Percentiles rank a stretch among this genome's conserved stretches.
phyloP scores from a whole-genome alignment of 176 grass and related monocot genomes.

The Phoenix dactylifera region DNA sequence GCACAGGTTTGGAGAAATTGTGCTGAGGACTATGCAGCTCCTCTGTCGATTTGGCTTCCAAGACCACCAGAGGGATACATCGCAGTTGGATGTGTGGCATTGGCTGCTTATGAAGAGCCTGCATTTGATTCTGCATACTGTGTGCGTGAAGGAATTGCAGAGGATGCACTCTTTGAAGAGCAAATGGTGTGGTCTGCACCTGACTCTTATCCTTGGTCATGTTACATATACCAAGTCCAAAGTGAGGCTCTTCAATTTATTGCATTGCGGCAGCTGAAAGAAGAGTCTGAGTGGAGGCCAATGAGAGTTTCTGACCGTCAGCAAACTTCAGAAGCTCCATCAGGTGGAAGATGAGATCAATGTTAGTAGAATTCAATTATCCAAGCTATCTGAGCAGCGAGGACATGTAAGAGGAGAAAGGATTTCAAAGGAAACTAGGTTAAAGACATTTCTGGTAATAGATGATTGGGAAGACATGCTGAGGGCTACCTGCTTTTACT shows the following conservation, averaged over 20 bases:
- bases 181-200: slow-evolving; percentile 68
- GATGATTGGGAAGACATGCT: too few relatives aligned
- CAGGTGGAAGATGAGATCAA: neutral
- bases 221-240: slow-evolving; percentile 80
- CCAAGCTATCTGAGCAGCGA: too few relatives aligned
- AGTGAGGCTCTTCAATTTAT: slow-evolving; percentile 71
- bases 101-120: slow-evolving; percentile 59
- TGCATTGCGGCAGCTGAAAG: slow-evolving; percentile 61
- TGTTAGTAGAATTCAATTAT: too few relatives aligned
- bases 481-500: too few relatives aligned
- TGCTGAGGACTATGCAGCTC: slow-evolving; percentile 53
- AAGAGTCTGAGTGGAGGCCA: slow-evolving; percentile 43
- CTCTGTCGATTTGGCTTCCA: slow-evolving; percentile 80
- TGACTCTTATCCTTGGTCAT: slow-evolving; percentile 85
- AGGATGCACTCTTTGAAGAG: slow-evolving; percentile 72
- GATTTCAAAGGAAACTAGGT: too few relatives aligned
- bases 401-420: too few relatives aligned
- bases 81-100: slow-evolving; percentile 68
- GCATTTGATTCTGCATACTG: slow-evolving; percentile 47
- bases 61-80: slow-evolving; percentile 69
- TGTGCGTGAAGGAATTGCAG: slow-evolving; percentile 36
- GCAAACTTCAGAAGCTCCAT: slow-evolving; percentile 5
- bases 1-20: slow-evolving; percentile 92
- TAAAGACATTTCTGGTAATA: too few relatives aligned
- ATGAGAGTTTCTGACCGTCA: slow-evolving; percentile 39